Conservation (phyloP, 495 filamentous ascomycete genomes). For the Ramalina peruviana region DNA sequence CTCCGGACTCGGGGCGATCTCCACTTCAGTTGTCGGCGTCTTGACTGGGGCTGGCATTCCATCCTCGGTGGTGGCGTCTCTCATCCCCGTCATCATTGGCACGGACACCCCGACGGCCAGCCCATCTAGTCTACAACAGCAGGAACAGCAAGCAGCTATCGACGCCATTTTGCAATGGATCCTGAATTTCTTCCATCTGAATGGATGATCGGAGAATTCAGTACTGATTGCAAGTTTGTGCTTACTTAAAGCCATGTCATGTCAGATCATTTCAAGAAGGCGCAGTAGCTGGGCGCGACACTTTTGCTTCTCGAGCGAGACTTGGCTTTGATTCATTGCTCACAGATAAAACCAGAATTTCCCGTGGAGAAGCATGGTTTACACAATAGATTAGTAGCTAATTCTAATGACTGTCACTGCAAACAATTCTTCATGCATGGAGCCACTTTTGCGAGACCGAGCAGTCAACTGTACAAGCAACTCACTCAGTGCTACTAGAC, state of each 20-base stretch:
- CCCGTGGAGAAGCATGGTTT: too few species aligned
- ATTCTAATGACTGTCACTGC: too few species aligned
- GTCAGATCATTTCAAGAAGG: neutral
- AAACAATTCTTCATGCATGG: too few species aligned
- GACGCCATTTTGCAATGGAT: slow-evolving; percentile 16
- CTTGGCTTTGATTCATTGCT: neutral
- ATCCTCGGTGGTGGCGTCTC: slow-evolving; percentile 5
- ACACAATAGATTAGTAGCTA: too few species aligned
- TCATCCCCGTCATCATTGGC: slow-evolving; percentile 10
- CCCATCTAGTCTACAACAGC: slow-evolving; percentile 2
- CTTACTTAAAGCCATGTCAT: neutral
- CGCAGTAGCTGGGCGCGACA: neutral
- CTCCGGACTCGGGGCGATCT: slow-evolving; percentile 2
- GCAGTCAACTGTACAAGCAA: too few species aligned
- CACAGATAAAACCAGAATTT: too few species aligned
- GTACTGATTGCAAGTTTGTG: too few species aligned
- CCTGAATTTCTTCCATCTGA: slow-evolving; percentile 9
- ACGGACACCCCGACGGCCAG: neutral
- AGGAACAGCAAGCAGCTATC: slow-evolving; percentile 10
- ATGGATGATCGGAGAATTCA: neutral
- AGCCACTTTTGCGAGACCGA: too few species aligned
- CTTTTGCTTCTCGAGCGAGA: neutral
- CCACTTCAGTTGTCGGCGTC: slow-evolving; percentile 5
- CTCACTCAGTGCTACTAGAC: too few species aligned
- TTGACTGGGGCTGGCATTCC: slow-evolving; percentile 12